Conservation (phyloP, 1,284 basidiomycete genomes). For the Agaricales sp. region DNA sequence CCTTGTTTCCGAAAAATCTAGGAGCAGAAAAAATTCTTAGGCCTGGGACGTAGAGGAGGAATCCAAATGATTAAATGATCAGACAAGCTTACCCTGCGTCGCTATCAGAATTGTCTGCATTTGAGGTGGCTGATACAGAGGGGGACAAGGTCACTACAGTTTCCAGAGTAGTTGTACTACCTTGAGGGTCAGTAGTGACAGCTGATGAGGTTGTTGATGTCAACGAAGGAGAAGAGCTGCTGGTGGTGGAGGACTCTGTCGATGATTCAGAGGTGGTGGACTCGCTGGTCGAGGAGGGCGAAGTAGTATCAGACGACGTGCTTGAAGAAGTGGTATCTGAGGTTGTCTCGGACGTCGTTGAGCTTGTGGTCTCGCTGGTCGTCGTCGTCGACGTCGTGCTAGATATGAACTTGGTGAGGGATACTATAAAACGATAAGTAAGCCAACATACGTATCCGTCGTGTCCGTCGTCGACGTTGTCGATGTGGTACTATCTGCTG, state of each 20-base stretch:
- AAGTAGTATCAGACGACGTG: neutral
- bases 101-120: neutral
- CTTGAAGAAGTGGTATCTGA: neutral
- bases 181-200: neutral
- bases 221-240: neutral
- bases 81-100: neutral
- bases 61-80: neutral
- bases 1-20: slow-evolving; percentile 4
- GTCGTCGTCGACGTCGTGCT: neutral
- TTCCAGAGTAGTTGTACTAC: neutral
- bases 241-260: slow-evolving; percentile 1
- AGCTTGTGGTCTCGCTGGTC: neutral
- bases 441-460: no score
- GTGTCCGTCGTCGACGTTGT: no score
- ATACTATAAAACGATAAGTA: no score
- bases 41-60: neutral
- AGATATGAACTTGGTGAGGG: no score
- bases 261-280: neutral
- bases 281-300: neutral
- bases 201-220: neutral
- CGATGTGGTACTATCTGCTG: no score
- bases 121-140: neutral
- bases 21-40: slow-evolving; percentile 9
- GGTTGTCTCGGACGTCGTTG: neutral
- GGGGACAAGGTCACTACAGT: neutral